Conservation (phyloP, 2,329 filamentous ascomycete species). For the Fusarium domesticum region DNA sequence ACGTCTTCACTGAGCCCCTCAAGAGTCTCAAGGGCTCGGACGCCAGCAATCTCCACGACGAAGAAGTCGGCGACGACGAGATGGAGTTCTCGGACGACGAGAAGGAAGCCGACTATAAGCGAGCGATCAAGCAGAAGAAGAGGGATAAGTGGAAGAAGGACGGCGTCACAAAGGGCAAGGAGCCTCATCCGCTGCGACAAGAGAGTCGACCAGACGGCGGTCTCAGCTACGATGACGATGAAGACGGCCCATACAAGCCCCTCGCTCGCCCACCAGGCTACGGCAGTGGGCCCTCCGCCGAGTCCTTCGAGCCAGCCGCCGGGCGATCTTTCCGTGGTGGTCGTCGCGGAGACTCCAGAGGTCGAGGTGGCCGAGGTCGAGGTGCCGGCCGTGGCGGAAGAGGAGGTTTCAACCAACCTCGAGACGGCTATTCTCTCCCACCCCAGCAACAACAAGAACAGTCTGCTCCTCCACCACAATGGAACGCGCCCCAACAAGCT, state of each 20-base stretch:
- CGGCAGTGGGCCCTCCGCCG: conserved; percentile 45
- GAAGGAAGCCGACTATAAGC: conserved; percentile 80
- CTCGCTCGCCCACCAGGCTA: conserved; percentile 66
- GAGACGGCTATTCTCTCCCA: conserved; percentile 44
- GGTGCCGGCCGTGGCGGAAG: conserved; percentile 41
- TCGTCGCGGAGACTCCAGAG: conserved; percentile 45
- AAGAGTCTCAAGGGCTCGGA: conserved; percentile 83
- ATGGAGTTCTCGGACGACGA: conserved; percentile 97
- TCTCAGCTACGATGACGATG: conserved; percentile 66
- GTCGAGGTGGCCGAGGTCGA: conserved; percentile 42
- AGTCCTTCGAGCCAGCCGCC: conserved; percentile 36
- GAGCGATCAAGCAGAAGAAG: conserved; percentile 64
- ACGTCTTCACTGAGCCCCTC: conserved; percentile 82
- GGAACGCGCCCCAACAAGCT: conserved; percentile 15
- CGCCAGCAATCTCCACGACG: conserved; percentile 91
- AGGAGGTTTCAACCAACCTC: conserved; percentile 32
- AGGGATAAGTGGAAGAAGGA: conserved; percentile 47
- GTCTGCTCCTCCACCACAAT: conserved; percentile 14
- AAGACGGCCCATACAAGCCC: conserved; percentile 69
- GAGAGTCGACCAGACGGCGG: conserved; percentile 41
- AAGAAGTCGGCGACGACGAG: conserved; percentile 82
- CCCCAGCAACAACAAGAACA: conserved; percentile 37
- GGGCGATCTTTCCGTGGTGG: conserved; percentile 36
- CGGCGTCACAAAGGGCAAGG: conserved; percentile 37
- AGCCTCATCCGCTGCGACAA: conserved; percentile 41